Conservation (phyloP, 2,329 filamentous ascomycete species). For the Colletotrichum eremochloae region DNA sequence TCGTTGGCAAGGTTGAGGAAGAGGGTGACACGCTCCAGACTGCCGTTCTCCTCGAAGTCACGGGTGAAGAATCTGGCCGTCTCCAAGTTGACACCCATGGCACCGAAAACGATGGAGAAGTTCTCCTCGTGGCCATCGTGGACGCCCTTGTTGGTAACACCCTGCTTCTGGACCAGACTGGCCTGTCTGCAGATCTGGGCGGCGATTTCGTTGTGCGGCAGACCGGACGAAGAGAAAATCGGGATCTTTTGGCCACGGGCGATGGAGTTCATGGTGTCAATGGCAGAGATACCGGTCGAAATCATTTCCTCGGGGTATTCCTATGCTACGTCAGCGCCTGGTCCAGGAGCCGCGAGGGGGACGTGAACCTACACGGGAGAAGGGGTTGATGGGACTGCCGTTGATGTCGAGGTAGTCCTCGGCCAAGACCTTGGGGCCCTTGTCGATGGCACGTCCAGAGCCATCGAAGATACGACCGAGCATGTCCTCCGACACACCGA, state of each 20-base stretch:
- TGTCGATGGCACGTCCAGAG: constrained; percentile 97
- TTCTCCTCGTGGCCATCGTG: constrained; percentile 99
- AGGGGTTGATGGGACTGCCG: constrained; percentile 98
- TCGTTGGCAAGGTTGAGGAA: constrained; percentile 99
- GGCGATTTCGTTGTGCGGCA: constrained; percentile 99
- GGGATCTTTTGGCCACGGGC: constrained; percentile 99
- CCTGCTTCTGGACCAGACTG: constrained; percentile 84
- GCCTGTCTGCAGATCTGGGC: constrained; percentile 99
- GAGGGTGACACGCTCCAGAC: constrained; percentile 94
- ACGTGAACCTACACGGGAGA: constrained; percentile 80
- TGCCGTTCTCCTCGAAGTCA: constrained; percentile 99
- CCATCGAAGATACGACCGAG: constrained; percentile 98
- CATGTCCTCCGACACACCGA: constrained; percentile 99
- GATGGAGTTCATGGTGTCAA: constrained; percentile 98
- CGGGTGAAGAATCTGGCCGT: constrained; percentile 98
- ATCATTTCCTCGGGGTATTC: constrained; percentile 99
- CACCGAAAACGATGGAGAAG: constrained; percentile 99
- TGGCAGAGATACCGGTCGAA: constrained; percentile 98
- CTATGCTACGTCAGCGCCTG: constrained; percentile 58
- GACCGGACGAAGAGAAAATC: constrained; percentile 98
- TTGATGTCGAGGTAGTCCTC: constrained; percentile 99
- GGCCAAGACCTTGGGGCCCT: constrained; percentile 96
- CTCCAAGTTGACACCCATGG: constrained; percentile 99
- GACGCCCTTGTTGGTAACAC: constrained; percentile 89
- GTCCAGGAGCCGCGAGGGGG: not conserved